phyloP scores from a whole-genome alignment of 2,329 filamentous ascomycete species.

The Fulvia fulva region DNA sequence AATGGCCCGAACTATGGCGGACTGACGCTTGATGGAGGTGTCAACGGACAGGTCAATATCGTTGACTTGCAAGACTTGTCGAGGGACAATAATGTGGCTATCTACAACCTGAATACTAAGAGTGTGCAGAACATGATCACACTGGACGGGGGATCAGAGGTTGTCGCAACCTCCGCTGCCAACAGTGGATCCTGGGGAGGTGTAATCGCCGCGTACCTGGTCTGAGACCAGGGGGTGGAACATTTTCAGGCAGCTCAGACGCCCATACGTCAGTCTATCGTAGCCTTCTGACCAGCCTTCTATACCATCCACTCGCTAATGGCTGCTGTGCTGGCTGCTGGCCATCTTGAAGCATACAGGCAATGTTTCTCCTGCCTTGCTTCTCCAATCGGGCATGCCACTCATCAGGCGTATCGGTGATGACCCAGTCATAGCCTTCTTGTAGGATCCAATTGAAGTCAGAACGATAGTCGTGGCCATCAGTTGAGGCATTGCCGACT shows the following conservation, averaged over 20 bases:
- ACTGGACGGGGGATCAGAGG: conserved; percentile 13
- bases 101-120: conserved; percentile 25
- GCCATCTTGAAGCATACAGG: conserved; percentile 17
- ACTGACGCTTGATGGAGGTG: conserved; percentile 29
- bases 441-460: conserved; percentile 20
- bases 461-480: conserved; percentile 20
- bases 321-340: not conserved
- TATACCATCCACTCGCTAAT: not conserved
- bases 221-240: too few species aligned
- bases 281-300: not conserved
- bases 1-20: conserved; percentile 26
- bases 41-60: conserved; percentile 37
- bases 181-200: conserved; percentile 27
- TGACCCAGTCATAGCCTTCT: conserved; percentile 20
- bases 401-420: conserved; percentile 20
- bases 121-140: conserved; percentile 24
- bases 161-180: conserved; percentile 14
- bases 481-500: conserved; percentile 6
- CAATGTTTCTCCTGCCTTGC: conserved; percentile 17
- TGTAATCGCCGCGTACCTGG: conserved; percentile 23
- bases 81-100: conserved; percentile 12
- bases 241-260: not conserved
- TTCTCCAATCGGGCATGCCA: conserved; percentile 16
- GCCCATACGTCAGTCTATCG: not conserved
- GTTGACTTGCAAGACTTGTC: conserved; percentile 16